Evolutionary conservation across 495 filamentous ascomycete genomes (phyloP).

Genomic region (Penicillium turbatum): DNA sequence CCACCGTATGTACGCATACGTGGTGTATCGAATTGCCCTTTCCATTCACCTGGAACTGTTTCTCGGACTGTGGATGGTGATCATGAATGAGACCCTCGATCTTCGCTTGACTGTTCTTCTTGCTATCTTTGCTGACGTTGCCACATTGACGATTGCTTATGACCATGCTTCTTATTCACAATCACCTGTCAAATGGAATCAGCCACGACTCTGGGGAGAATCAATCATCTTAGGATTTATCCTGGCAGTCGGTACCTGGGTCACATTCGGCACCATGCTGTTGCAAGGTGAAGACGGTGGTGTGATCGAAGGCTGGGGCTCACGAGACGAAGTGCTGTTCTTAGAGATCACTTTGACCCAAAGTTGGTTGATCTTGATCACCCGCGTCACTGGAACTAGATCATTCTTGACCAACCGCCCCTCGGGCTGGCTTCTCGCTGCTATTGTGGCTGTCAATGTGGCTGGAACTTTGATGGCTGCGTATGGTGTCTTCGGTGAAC

Average conservation of each 20-base stretch:
- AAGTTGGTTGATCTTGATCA: slow-evolving; percentile 97
- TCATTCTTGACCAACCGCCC: slow-evolving; percentile 82
- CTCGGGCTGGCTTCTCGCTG: slow-evolving; percentile 72
- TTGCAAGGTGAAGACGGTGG: slow-evolving; percentile 62
- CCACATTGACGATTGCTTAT: slow-evolving; percentile 88
- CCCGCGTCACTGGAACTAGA: slow-evolving; percentile 63
- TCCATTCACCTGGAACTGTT: slow-evolving; percentile 88
- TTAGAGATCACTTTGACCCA: slow-evolving; percentile 86
- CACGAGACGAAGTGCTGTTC: slow-evolving; percentile 78
- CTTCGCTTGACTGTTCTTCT: slow-evolving; percentile 86
- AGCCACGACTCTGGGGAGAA: slow-evolving; percentile 90
- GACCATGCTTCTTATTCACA: slow-evolving; percentile 87
- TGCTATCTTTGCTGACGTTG: slow-evolving; percentile 92
- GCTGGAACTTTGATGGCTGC: slow-evolving; percentile 77
- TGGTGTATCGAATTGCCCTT: slow-evolving; percentile 91
- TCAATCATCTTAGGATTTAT: slow-evolving; percentile 76
- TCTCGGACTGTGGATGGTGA: slow-evolving; percentile 85
- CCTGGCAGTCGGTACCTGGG: slow-evolving; percentile 79
- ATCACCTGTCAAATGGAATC: slow-evolving; percentile 89
- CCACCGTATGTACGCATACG: slow-evolving; percentile 96
- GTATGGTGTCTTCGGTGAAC: slow-evolving; percentile 68
- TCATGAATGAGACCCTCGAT: slow-evolving; percentile 77
- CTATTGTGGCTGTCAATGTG: slow-evolving; percentile 75
- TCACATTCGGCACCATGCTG: slow-evolving; percentile 75
- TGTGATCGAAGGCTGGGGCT: slow-evolving; percentile 83